Evolutionary conservation across 495 filamentous ascomycete genomes (phyloP), one percentile per base, ranked within the genome.

Genomic region (Tuber umbilicatum): DNA sequence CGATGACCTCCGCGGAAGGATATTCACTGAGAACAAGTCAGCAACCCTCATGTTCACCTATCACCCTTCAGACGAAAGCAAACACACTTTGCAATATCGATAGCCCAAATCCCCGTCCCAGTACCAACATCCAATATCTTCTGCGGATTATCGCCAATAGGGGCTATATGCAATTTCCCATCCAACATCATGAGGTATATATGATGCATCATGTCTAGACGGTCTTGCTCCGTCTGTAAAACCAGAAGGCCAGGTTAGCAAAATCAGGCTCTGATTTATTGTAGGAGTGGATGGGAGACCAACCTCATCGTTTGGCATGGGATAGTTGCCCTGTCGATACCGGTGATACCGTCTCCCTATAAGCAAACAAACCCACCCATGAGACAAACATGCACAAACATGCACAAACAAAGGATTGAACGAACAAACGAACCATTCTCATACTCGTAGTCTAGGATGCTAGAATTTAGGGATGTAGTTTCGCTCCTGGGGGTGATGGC

Each of bases 91-190:
- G 78, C 79, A 31, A 71, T 45, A 17, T 91, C 89, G 69, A 91
- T 88, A 10, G 88, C 88, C 88, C 89, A 91, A 70, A 89, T 89
- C 9, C 89, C 88, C 2, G 89, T 91, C 10, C 89, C 89, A 1
- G 89, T 90, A 16, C 89, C 89, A 55, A 91, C 84, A 73, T 91
- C 89, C 43, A 91, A 80, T 37, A 90, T 85, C 74, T 86, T 83
- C 40, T 74, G 69, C 35, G 72, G 73, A 17, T 67, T 77, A 7
- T 71, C 27, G 37, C 40, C 69, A 43, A 89, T 81, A 1, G 86
- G 89, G 2, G 89, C 88, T 73, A 89, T 85, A 79, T 85, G 86
- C 2, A 92, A 82, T 75, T 84, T 86, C 17, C 87, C 88, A 71
- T 87, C 86, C 0, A 89, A 83, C 12, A 87, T 81, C 79, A 88